Conservation (phyloP, 2,329 filamentous ascomycete genomes). For the Didymosphaeria variabile region DNA sequence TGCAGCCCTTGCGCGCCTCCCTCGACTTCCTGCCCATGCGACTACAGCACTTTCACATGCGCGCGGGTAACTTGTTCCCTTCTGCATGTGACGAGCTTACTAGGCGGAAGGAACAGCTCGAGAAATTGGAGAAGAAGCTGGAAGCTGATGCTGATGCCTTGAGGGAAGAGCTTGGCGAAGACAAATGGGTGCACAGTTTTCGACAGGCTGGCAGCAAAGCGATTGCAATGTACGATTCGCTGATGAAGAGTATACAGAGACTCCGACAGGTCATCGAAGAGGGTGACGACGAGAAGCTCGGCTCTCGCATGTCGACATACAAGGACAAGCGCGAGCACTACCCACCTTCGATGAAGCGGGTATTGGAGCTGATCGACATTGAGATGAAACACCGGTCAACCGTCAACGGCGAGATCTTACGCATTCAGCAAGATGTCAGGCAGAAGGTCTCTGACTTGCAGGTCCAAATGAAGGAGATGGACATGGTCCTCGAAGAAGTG, state of each 20-base stretch:
- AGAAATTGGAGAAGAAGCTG: conserved; percentile 86
- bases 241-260: conserved; percentile 85
- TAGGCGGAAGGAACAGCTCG: conserved; percentile 75
- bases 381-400: conserved; percentile 96
- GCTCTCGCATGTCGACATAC: conserved; percentile 83
- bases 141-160: conserved; percentile 90
- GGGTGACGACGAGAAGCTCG: conserved; percentile 70
- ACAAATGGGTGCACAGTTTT: conserved; percentile 96
- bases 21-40: conserved; percentile 97
- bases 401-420: conserved; percentile 92
- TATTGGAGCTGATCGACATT: conserved; percentile 91
- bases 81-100: conserved; percentile 91
- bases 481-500: conserved; percentile 75
- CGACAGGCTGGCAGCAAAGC: conserved; percentile 90
- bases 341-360: conserved; percentile 88
- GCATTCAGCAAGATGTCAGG: conserved; percentile 85
- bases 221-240: conserved; percentile 95
- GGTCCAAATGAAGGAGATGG: conserved; percentile 78
- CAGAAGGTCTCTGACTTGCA: conserved; percentile 82
- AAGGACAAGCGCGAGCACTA: conserved; percentile 96
- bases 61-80: conserved; percentile 82
- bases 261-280: conserved; percentile 81
- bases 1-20: conserved; percentile 92
- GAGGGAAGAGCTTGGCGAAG: conserved; percentile 89
- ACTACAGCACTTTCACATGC: conserved; percentile 81